These are phyloP conservation scores for Talaromyces albobiverticillius DNA, from an alignment of 2,329 filamentous ascomycete species.

Conservation along the genomic window DNA sequence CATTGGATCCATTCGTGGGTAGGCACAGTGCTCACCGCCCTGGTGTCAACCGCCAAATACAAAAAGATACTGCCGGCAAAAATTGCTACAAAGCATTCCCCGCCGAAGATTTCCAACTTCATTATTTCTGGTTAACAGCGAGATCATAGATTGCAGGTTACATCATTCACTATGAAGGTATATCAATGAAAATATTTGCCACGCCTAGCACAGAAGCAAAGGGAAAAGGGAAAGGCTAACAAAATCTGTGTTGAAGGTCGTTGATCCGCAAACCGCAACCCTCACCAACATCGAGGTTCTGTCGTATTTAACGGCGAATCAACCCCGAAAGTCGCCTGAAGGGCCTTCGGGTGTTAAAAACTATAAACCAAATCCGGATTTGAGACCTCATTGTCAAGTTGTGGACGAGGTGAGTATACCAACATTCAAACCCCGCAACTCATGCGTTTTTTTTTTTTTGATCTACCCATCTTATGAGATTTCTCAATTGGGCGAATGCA, in stretches of 20 bases:
- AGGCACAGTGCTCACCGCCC: conserved; percentile 4
- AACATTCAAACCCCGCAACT: too few relatives aligned
- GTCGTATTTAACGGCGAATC: conserved; percentile 36
- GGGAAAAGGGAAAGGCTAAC: background rate
- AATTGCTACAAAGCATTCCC: conserved; percentile 8
- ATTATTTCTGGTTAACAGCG: background rate
- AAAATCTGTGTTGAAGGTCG: conserved; percentile 5
- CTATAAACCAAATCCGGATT: conserved; percentile 40
- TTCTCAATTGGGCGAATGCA: too few relatives aligned
- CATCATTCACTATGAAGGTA: conserved; percentile 3
- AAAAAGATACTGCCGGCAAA: conserved; percentile 12
- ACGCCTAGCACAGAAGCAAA: too few relatives aligned
- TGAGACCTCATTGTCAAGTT: conserved; percentile 46
- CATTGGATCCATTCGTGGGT: too few relatives aligned
- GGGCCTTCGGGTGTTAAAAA: conserved; percentile 35
- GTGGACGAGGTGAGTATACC: conserved; percentile 41
- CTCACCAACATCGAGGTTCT: conserved; percentile 42
- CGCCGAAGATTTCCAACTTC: background rate
- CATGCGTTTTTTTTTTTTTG: too few relatives aligned
- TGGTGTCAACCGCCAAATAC: background rate
- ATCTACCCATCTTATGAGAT: too few relatives aligned
- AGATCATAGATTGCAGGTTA: background rate
- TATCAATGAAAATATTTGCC: background rate
- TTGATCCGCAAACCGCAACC: conserved; percentile 18
- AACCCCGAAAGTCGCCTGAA: conserved; percentile 39